Conservation (phyloP, 1,284 basidiomycete genomes). For the Pseudozyma thailandica region DNA sequence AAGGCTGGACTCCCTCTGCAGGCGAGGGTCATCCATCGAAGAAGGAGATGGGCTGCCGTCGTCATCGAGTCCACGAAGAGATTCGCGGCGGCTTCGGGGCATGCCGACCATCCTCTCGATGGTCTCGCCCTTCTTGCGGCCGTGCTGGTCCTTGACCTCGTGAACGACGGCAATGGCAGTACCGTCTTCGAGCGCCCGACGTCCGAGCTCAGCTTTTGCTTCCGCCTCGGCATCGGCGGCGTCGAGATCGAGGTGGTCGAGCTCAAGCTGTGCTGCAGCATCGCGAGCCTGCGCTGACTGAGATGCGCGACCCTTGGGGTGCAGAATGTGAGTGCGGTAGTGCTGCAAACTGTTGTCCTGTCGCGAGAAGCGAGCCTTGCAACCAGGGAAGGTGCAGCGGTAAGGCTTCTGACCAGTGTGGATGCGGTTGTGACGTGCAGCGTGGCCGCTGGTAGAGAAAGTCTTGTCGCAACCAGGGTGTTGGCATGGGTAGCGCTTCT, state of each 20-base stretch:
- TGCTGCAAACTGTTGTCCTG: conserved; percentile 68
- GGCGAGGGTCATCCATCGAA: conserved; percentile 24
- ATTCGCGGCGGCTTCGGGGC: conserved; percentile 47
- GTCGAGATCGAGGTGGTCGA: conserved; percentile 40
- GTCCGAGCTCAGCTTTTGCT: conserved; percentile 54
- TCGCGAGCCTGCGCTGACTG: conserved; percentile 45
- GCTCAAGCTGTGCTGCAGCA: conserved; percentile 40
- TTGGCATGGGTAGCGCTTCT: conserved; percentile 73
- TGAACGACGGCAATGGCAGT: conserved; percentile 64
- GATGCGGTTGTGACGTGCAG: conserved; percentile 80
- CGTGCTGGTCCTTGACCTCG: conserved; percentile 57
- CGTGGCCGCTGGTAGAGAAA: conserved; percentile 84
- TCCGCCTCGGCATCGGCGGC: conserved; percentile 51
- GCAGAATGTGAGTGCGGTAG: conserved; percentile 65
- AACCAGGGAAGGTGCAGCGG: conserved; percentile 66
- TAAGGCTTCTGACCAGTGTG: conserved; percentile 73
- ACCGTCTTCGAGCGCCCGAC: conserved; percentile 60
- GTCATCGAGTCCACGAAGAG: conserved; percentile 40
- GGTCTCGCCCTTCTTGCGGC: conserved; percentile 57
- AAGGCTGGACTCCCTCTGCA: conserved; percentile 39
- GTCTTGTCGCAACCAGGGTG: conserved; percentile 74
- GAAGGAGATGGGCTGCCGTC: conserved; percentile 41
- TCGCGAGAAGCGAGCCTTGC: conserved; percentile 66
- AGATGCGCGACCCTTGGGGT: conserved; percentile 56
- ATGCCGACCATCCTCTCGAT: conserved; percentile 59